These are phyloP conservation scores for Cryptococcus sp. DNA, from an alignment of 1,284 basidiomycete genomes.

Conservation along the genomic window DNA sequence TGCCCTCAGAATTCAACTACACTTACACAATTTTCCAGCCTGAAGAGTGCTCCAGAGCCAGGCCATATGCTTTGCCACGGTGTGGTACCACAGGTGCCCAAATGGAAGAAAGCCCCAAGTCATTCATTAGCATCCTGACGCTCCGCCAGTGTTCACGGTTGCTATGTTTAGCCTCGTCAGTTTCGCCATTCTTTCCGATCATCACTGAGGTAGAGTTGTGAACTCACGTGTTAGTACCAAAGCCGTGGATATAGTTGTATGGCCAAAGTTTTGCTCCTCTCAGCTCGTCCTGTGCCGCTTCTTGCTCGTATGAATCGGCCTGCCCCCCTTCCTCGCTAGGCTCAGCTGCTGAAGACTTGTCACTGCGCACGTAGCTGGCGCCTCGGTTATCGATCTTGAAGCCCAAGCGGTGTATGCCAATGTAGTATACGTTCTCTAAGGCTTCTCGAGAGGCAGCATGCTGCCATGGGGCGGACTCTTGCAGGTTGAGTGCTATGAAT, in stretches of 20 bases:
- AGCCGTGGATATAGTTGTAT: slow-evolving; percentile 15
- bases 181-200: neutral
- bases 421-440: slow-evolving; percentile 43
- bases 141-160: slow-evolving; percentile 4
- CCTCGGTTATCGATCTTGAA: slow-evolving; percentile 9
- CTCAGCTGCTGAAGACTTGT: neutral
- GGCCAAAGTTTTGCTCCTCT: slow-evolving; percentile 28
- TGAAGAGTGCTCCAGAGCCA: slow-evolving; percentile 65
- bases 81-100: slow-evolving; percentile 72
- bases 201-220: neutral
- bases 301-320: slow-evolving; percentile 12
- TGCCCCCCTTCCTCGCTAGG: neutral
- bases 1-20: slow-evolving; percentile 46
- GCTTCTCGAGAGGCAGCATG: slow-evolving; percentile 24
- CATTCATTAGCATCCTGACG: slow-evolving; percentile 11
- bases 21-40: slow-evolving; percentile 81
- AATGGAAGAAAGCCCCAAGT: slow-evolving; percentile 53
- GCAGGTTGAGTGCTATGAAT: slow-evolving; percentile 50
- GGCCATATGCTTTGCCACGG: slow-evolving; percentile 68
- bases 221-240: slow-evolving; percentile 11
- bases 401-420: slow-evolving; percentile 32
- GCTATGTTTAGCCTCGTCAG: neutral
- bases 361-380: too few relatives aligned
- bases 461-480: slow-evolving; percentile 50
- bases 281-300: slow-evolving; percentile 14